Evolutionary conservation across 768 basidiomycete species (phyloP).

Genomic region (Kwoniella pini): DNA sequence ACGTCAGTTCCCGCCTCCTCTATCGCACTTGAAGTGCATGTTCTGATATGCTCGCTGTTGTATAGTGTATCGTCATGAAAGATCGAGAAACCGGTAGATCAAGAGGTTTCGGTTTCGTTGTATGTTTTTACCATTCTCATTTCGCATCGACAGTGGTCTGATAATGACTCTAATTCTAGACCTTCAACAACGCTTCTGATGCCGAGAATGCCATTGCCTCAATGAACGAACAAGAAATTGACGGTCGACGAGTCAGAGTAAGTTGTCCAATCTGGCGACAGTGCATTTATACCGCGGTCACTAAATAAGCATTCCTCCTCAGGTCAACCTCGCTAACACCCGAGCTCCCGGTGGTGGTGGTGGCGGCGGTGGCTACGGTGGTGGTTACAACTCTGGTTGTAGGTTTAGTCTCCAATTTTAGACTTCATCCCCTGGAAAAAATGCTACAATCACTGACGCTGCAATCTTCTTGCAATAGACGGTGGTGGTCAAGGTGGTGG

Average conservation of each 20-base stretch:
- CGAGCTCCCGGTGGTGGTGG: constrained; percentile 47
- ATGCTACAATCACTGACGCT: too few species aligned
- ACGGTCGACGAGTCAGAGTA: constrained; percentile 82
- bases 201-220: constrained; percentile 73
- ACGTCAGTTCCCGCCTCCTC: constrained; percentile 69
- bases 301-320: too few species aligned
- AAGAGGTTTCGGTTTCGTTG: constrained; percentile 96
- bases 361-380: constrained; percentile 48
- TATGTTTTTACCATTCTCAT: constrained; percentile 29
- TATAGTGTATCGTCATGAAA: constrained; percentile 93
- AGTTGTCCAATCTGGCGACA: constrained; percentile 8
- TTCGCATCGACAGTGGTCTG: neutral
- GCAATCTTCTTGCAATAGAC: constrained; percentile 31
- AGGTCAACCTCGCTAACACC: constrained; percentile 63
- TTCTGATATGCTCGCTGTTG: neutral
- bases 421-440: too few species aligned
- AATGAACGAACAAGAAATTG: constrained; percentile 88
- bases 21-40: neutral
- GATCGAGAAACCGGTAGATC: constrained; percentile 97
- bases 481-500: constrained; percentile 31
- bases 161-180: constrained; percentile 26
- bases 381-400: constrained; percentile 43
- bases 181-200: constrained; percentile 59
- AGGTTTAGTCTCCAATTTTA: constrained; percentile 1
- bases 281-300: too few species aligned